Conservation (phyloP, 2,329 filamentous ascomycete species). For the Botryotinia calthae region DNA sequence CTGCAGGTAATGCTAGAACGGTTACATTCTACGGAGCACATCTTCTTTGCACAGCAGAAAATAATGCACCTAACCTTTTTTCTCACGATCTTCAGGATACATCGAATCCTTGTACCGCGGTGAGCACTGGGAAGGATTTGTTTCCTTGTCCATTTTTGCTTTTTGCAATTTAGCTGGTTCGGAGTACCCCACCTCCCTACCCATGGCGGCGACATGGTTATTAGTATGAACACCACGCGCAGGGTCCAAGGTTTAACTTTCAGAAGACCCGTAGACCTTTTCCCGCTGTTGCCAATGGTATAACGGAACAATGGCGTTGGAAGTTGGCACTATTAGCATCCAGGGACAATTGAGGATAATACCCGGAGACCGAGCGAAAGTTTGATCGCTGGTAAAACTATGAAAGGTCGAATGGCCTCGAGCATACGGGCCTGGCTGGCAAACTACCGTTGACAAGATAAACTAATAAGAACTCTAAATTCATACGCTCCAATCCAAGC, state of each 20-base stretch:
- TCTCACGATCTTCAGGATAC: slow-evolving; percentile 19
- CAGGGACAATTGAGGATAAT: neutral
- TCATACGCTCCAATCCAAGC: neutral
- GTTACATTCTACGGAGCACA: neutral
- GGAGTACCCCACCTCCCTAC: slow-evolving; percentile 16
- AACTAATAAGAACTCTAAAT: slow-evolving; percentile 11
- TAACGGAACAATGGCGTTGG: neutral
- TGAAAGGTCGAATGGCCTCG: neutral
- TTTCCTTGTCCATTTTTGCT: slow-evolving; percentile 8
- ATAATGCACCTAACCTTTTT: neutral
- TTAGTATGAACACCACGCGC: neutral
- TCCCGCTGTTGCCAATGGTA: neutral
- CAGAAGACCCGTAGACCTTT: slow-evolving; percentile 12
- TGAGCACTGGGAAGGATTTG: slow-evolving; percentile 3
- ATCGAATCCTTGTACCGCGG: slow-evolving; percentile 11
- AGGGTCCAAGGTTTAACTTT: neutral
- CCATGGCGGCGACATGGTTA: neutral
- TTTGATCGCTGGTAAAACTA: neutral
- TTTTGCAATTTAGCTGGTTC: slow-evolving; percentile 5
- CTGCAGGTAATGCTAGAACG: neutral
- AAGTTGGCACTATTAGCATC: neutral
- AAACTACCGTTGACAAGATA: neutral
- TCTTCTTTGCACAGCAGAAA: neutral
- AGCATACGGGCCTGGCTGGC: neutral
- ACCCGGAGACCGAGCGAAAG: neutral